Percentiles rank a stretch among this genome's conserved stretches.
Conservation (phyloP, 495 filamentous ascomycete genomes). For the Cryomyces antarcticus region DNA sequence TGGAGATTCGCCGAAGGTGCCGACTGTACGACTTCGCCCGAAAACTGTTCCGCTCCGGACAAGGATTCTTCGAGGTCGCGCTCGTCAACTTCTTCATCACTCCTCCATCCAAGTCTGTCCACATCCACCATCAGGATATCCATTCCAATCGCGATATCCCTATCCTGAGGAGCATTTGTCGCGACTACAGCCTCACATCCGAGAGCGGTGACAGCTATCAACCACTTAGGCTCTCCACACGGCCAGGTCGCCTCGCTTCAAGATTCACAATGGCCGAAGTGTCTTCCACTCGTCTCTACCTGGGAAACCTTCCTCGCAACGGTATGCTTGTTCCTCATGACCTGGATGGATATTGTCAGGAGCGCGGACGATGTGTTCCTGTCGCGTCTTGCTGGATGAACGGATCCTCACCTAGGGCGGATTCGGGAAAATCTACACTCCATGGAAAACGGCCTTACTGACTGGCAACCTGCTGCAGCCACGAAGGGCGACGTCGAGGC, state of each 20-base stretch:
- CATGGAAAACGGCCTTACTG: slow-evolving; percentile 8
- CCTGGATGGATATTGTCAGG: slow-evolving; percentile 2
- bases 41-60: too few species aligned
- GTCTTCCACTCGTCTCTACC: slow-evolving; percentile 81
- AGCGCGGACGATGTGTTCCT: background rate
- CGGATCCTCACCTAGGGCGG: background rate
- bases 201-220: too few species aligned
- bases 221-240: too few species aligned
- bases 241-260: background rate
- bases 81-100: too few species aligned
- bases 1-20: too few species aligned
- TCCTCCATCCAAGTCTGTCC: too few species aligned
- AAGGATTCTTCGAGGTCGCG: too few species aligned
- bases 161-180: too few species aligned
- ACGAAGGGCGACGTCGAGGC: slow-evolving; percentile 92
- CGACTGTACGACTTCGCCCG: too few species aligned
- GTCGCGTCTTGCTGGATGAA: background rate
- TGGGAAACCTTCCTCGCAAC: slow-evolving; percentile 91
- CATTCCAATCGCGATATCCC: too few species aligned
- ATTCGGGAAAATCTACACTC: slow-evolving; percentile 1
- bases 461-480: slow-evolving; percentile 34
- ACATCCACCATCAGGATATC: too few species aligned
- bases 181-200: too few species aligned
- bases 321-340: slow-evolving; percentile 42
- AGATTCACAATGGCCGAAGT: slow-evolving; percentile 30